phyloP scores from a whole-genome alignment of 257 asterid species.

The Solanum infundibuliforme region DNA sequence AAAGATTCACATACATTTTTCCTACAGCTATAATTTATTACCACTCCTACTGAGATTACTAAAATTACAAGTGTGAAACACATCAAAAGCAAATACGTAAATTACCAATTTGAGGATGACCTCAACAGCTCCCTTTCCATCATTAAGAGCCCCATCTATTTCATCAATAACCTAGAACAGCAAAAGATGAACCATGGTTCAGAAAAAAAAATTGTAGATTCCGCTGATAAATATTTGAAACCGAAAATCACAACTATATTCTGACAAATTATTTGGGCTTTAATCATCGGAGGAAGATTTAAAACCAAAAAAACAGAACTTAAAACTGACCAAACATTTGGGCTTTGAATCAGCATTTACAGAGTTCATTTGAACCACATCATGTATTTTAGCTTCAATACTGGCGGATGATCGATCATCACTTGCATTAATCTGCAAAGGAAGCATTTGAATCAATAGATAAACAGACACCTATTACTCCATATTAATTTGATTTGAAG shows the following conservation, averaged over 20 bases:
- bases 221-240: background rate
- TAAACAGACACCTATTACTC: background rate
- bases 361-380: slow-evolving; percentile 90
- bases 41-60: background rate
- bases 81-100: slow-evolving; percentile 1
- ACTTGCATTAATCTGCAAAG: slow-evolving; percentile 88
- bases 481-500: background rate
- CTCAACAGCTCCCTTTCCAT: slow-evolving; percentile 97
- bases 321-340: slow-evolving; percentile 80
- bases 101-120: slow-evolving; percentile 75
- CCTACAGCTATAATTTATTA: background rate
- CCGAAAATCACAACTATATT: background rate
- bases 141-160: slow-evolving; percentile 96
- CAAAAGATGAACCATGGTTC: background rate
- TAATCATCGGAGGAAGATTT: slow-evolving; percentile 11
- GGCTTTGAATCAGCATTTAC: slow-evolving; percentile 88
- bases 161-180: slow-evolving; percentile 75
- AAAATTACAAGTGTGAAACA: background rate
- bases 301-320: background rate
- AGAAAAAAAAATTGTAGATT: background rate
- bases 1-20: background rate
- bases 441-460: slow-evolving; percentile 3
- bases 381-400: slow-evolving; percentile 80
- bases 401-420: slow-evolving; percentile 86
- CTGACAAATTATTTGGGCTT: slow-evolving; percentile 60